Evolutionary conservation across 73 alveolate genomes (phyloP), one percentile per base, ranked within the genome.

Genomic region (Blepharisma stoltei): DNA sequence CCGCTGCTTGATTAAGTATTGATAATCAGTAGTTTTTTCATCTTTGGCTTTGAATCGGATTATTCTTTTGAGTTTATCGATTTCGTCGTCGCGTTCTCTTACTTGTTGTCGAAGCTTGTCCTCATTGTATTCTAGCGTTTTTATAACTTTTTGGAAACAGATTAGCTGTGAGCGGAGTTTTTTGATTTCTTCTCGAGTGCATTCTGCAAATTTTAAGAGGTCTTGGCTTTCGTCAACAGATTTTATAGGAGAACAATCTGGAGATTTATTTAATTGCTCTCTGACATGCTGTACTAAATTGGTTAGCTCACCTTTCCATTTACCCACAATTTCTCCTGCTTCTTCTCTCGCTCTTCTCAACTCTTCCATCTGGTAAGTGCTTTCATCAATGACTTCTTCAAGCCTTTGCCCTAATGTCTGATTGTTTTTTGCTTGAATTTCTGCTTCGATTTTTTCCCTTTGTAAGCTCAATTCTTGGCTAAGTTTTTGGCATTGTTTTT

Each of bases 21-120:
- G 14, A 20, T 14, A 20, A 20, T 60, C 73, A 20, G 73, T n/a
- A 2, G 38, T 9, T 60, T 60, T 60, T 18, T n/a, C 14, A 60
- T 60, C 73, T 60, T 60, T 60, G 46, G 73, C 73, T 60, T 60
- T 60, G 46, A 60, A 8, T 3, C 73, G 73, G 11, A 60, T n/a
- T 60, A 14, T 60, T 60, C 73, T n/a, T 50, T 50, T 50, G 65
- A 50, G 65, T 50, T 50, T 50, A 4, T 50, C 21, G 4, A 50
- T 50, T 18, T 50, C 65, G 21, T 11, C n/a, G 4, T 50, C 65
- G 27, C 65, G n/a, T 50, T 50, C 65, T 14, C 21, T 50, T 14
- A 50, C 65, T 18, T 14, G 21, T 14, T 50, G 27, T 14, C 21
- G n/a, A 11, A 50, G 21, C n/a, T 50, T 14, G 21, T 50, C 21